phyloP scores from a whole-genome alignment of 1,284 basidiomycete genomes.

The Austroboletus niveus region DNA sequence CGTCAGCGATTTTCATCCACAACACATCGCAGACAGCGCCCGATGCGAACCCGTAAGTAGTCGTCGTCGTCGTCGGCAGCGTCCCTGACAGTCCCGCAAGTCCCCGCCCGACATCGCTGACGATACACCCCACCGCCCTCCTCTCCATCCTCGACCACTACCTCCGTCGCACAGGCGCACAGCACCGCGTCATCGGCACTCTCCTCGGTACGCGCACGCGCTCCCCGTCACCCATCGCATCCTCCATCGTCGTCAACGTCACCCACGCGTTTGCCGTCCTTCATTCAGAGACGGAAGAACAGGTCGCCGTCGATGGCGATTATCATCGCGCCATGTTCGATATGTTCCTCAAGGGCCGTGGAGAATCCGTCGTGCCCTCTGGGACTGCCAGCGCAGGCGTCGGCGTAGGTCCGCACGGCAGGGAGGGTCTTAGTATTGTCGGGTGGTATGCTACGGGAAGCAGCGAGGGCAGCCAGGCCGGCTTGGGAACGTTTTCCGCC shows the following conservation, averaged over 20 bases:
- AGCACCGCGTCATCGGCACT: slow-evolving; percentile 94
- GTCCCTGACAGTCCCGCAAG: slow-evolving; percentile 33
- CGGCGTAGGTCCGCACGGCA: slow-evolving; percentile 22
- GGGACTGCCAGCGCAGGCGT: slow-evolving; percentile 15
- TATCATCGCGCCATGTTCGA: slow-evolving; percentile 95
- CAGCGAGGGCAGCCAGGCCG: slow-evolving; percentile 42
- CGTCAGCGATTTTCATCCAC: slow-evolving; percentile 69
- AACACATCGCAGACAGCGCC: slow-evolving; percentile 33
- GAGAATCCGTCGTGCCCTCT: slow-evolving; percentile 42
- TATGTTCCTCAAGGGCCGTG: slow-evolving; percentile 80
- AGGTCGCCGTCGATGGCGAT: slow-evolving; percentile 94
- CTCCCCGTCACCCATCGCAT: slow-evolving; percentile 41
- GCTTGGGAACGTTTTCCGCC: slow-evolving; percentile 94
- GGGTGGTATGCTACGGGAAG: slow-evolving; percentile 70
- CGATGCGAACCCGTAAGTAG: slow-evolving; percentile 39
- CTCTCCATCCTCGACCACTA: slow-evolving; percentile 98
- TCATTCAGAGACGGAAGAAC: slow-evolving; percentile 89
- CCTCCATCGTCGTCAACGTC: slow-evolving; percentile 55
- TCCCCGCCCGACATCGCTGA: slow-evolving; percentile 73
- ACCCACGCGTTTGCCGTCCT: slow-evolving; percentile 85
- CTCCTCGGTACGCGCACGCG: slow-evolving; percentile 80
- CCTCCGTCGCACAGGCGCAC: slow-evolving; percentile 79
- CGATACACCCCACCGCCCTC: slow-evolving; percentile 89
- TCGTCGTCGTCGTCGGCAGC: neutral
- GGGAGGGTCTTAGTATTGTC: slow-evolving; percentile 69